Evolutionary conservation across 2,329 filamentous ascomycete species (phyloP).

Genomic region (Uncinocarpus reesii): DNA sequence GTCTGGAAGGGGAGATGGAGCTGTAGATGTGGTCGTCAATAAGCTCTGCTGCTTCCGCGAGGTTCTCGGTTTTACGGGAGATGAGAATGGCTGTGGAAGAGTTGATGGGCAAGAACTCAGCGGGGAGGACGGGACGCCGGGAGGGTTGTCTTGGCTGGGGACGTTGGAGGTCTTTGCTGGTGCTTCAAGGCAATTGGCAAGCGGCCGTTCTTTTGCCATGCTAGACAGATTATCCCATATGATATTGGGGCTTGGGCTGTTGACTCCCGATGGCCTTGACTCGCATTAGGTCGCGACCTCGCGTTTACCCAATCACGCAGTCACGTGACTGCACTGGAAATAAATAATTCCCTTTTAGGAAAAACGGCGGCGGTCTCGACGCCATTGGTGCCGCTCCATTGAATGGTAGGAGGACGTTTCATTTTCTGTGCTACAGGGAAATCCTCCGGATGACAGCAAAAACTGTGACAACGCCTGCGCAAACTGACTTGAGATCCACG

Average conservation of each 20-base stretch:
- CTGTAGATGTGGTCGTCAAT: not conserved
- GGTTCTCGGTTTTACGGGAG: not conserved
- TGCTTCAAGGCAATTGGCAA: constrained; percentile 3
- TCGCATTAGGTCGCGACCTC: too few relatives aligned
- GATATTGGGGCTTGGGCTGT: not conserved
- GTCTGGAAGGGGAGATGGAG: not conserved
- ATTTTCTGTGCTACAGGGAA: too few relatives aligned
- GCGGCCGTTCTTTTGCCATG: constrained; percentile 1
- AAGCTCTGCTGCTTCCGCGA: not conserved
- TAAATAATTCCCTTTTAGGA: constrained; percentile 2
- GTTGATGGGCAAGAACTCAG: constrained; percentile 13
- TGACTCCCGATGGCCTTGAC: not conserved
- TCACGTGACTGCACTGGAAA: too few relatives aligned
- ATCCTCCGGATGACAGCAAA: too few relatives aligned
- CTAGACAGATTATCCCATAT: not conserved
- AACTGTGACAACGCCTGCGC: too few relatives aligned
- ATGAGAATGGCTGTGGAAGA: constrained; percentile 9
- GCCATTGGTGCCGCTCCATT: too few relatives aligned
- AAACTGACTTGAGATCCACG: too few relatives aligned
- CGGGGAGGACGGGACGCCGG: constrained; percentile 4
- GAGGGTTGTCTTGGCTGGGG: not conserved
- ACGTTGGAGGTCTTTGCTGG: not conserved
- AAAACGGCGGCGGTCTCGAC: too few relatives aligned
- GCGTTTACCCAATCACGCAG: too few relatives aligned
- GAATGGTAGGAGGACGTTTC: too few relatives aligned